Evolutionary conservation across 1,139 yeast species (phyloP), one percentile per base, ranked within the genome.

Genomic region (Taiozyma onychis): DNA sequence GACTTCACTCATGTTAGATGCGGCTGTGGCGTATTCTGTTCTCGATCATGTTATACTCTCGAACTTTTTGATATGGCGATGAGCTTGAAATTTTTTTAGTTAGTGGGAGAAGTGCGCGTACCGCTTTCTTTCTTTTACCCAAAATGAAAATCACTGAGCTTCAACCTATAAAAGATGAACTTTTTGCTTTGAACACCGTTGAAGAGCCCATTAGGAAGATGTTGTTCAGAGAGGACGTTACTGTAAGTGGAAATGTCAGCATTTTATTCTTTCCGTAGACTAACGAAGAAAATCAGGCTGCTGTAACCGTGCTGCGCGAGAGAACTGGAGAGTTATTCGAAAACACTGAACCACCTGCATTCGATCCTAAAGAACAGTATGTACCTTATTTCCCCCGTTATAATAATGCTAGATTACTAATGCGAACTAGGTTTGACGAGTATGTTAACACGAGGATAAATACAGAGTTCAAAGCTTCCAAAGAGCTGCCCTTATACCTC

Each of bases 381-480:
- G 54, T 45, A 39, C 22, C 10, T 14, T 5, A 30, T 4, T 9
- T 8, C 13, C 13, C 32, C 10, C 13, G 13, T 8, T 11, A 30
- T 13, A 30, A 13, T 18, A 37, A 18, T 6, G 14, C 4, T 16
- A 37, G 22, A 32, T 14, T 32, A 46, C 47, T 43, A 47, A 41
- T 45, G 48, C 24, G 32, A 14, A 22, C 7, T 11, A 48, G 48
- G 35, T 44, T 54, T 39, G 44, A 52, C 30, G 48, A 48, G 43
- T 68, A 68, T 45, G 48, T 59, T 1, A 41, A 59, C 3, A 24
- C 56, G n/a, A 54, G 66, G 44, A 60, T 69, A 60, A 49, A 57
- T 11, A 64, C 60, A 41, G 69, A 68, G 47, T 68, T 63, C 48
- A 51, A 54, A 26, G 16, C 48, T 4, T 51, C 65, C 48, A 53